Evolutionary conservation across 1,139 yeast genomes (phyloP), one percentile per base, ranked within the genome.

Genomic region (Diutina siamensis): DNA sequence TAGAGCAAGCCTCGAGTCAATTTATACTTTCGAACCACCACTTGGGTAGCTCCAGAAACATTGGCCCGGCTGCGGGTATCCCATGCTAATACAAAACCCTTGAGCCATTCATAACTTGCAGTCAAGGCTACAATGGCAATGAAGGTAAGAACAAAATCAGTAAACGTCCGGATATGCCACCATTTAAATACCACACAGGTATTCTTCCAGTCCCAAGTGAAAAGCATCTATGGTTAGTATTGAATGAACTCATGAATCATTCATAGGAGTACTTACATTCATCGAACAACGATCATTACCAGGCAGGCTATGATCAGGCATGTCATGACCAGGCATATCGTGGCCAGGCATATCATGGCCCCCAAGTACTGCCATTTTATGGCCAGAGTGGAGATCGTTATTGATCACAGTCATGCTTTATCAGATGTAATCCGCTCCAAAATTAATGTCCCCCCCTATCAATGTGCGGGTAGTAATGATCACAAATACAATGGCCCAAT

Each of bases 201-300:
- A 58, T 84, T 75, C 46, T 74, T 67, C 66, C 84, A 80, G 53
- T 79, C 76, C 94, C 94, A 85, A 10, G 89, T 83, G 61, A 84
- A 83, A n/a, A 82, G 56, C 92, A 83, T 84, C 73, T 68, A 48
- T n/a, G 35, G 46, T 35, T 45, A 55, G 52, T 50, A 47, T 49
- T 46, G 8, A 19, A 35, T 28, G 19, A 28, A 3, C 12, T 25
- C 8, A 12, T 7, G 17, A 15, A 10, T 20, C 25, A 12, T 3
- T 15, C 5, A 15, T 35, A 13, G 15, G 20, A 9, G 25, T 46
- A 60, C 65, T 17, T 59, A 62, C 65, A 59, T 78, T 74, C 85
- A 78, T 79, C n/a, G 76, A 71, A 55, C 88, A 82, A 66, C 62
- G 69, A 35, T 68, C 68, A 21, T n/a, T 31, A 32, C 28, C 17